Evolutionary conservation across 768 basidiomycete species (phyloP).

Genomic region (Lanmaoa rubissima): DNA sequence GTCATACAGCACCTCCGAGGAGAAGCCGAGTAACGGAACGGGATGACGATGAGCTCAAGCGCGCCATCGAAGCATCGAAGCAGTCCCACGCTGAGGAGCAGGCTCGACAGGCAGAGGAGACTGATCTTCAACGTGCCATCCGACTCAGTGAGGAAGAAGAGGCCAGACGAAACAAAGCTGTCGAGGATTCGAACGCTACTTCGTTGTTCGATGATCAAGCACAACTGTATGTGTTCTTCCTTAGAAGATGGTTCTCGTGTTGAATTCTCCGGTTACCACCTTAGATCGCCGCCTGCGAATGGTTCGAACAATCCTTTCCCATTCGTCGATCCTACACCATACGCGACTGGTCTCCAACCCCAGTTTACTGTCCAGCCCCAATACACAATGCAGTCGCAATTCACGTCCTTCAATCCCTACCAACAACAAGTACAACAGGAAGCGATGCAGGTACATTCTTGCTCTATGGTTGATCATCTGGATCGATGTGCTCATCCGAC

Average conservation of each 20-base stretch:
- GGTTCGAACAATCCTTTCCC: constrained; percentile 57
- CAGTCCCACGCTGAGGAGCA: constrained; percentile 68
- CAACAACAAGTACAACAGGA: constrained; percentile 93
- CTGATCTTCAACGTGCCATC: constrained; percentile 82
- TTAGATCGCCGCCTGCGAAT: constrained; percentile 33
- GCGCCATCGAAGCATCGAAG: constrained; percentile 91
- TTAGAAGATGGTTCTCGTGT: not conserved
- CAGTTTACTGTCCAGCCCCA: constrained; percentile 83
- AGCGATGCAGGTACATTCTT: constrained; percentile 55
- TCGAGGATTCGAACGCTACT: constrained; percentile 70
- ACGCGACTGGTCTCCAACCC: constrained; percentile 57
- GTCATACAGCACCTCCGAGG: constrained; percentile 15
- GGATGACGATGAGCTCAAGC: constrained; percentile 81
- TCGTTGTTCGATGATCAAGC: constrained; percentile 85
- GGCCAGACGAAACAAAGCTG: constrained; percentile 61
- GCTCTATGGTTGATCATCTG: not conserved
- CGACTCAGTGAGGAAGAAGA: constrained; percentile 91
- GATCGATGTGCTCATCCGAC: constrained; percentile 8
- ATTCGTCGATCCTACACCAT: constrained; percentile 57
- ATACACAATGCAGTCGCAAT: constrained; percentile 73
- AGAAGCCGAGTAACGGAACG: constrained; percentile 30
- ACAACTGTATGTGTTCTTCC: constrained; percentile 57
- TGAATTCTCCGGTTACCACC: constrained; percentile 2
- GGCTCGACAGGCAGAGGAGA: constrained; percentile 61
- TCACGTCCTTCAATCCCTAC: constrained; percentile 91